Conservation (phyloP, 1,284 basidiomycete species). For the Fomitopsis betulina region DNA sequence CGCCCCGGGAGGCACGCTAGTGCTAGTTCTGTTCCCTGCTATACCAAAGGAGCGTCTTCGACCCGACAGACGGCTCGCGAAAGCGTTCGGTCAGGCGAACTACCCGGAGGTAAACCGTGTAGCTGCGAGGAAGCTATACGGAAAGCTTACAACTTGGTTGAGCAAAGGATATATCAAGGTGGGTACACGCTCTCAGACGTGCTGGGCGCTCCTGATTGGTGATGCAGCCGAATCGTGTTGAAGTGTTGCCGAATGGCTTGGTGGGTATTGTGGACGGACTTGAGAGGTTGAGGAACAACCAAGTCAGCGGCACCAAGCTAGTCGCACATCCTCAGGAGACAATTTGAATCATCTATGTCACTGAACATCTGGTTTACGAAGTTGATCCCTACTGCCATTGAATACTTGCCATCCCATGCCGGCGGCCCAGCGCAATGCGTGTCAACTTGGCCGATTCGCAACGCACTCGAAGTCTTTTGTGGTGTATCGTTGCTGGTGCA, state of each 20-base stretch:
- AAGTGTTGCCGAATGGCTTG: conserved; percentile 43
- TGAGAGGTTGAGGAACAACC: conserved; percentile 32
- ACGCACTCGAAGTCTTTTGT: no score
- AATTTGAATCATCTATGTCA: no score
- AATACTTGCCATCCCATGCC: no score
- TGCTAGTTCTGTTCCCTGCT: conserved; percentile 8
- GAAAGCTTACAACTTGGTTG: conserved; percentile 10
- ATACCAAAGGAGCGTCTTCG: neutral
- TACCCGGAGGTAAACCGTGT: conserved; percentile 3
- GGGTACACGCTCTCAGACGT: conserved; percentile 3
- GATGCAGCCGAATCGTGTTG: conserved; percentile 14
- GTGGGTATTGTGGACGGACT: conserved; percentile 40
- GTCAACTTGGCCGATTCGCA: no score
- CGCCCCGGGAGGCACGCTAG: conserved; percentile 21
- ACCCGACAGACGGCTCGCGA: conserved; percentile 7
- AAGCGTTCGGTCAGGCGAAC: conserved; percentile 8
- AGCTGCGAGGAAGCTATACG: conserved; percentile 7
- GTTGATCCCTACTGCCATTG: no score
- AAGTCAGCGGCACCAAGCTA: conserved; percentile 47
- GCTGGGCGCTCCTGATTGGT: neutral
- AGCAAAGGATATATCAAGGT: conserved; percentile 16
- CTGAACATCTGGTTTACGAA: no score
- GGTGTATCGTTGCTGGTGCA: no score
- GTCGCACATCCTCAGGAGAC: conserved; percentile 36
- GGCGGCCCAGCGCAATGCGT: no score